Evolutionary conservation across 1,284 basidiomycete species (phyloP), one percentile per base, ranked within the genome.

Genomic region (Trametes sp.): DNA sequence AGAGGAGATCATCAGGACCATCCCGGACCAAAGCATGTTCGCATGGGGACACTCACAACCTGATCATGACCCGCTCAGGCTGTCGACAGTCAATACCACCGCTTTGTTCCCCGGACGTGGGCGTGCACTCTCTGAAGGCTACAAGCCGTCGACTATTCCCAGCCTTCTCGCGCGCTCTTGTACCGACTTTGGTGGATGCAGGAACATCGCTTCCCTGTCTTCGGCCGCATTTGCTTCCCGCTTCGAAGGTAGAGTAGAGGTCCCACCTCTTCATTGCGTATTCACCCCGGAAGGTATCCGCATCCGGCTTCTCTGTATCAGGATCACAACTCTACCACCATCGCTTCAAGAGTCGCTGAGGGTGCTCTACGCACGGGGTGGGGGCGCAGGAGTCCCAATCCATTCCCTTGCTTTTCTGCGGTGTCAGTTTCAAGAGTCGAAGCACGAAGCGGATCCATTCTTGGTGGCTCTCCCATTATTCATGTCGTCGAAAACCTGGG

Each of bases 1-100:
- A n/a, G 42, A 44, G 42, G 42, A 44, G 42, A 44, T 44, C 42
- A 44, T 44, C 42, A n/a, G n/a, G 42, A 44, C n/a, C 42, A 44
- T 44, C 16, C n/a, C 42, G 42, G 42, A 44, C 42, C 42, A 44
- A 14, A 16, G 14, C 14, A 41, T 41, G 8, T 41, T 41, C 19
- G 38, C 38, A n/a, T 41, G 38, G 38, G 38, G 38, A 41, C 16
- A 16, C 38, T 6, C 38, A n/a, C 19, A n/a, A 41, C 11, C 38
- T 9, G 38, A 6, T 5, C 38, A 16, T 6, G 16, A 41, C 11
- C 14, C 38, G 31, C n/a, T n/a, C n/a, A n/a, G n/a, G n/a, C n/a
- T n/a, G n/a, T n/a, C n/a, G n/a, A n/a, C n/a, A n/a, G n/a, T n/a
- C n/a, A n/a, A n/a, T n/a, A n/a, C n/a, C n/a, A n/a, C n/a, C n/a